Evolutionary conservation across 176 grass and related monocot species (phyloP).

Genomic region (Avena atlantica): DNA sequence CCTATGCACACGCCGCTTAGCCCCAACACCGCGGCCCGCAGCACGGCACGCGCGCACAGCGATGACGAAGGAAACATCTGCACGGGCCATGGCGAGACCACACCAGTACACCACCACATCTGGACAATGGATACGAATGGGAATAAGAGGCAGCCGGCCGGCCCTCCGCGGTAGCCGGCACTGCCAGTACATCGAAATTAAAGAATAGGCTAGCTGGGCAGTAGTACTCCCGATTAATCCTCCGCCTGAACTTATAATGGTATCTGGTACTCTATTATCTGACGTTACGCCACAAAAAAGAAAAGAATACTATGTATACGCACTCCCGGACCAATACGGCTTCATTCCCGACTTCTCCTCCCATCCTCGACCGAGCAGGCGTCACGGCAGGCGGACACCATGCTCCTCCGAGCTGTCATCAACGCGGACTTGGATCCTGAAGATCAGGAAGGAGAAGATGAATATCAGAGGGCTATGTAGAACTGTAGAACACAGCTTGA

Average conservation of each 20-base stretch:
- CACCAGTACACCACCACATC: neutral
- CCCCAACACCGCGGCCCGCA: neutral
- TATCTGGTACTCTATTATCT: conserved; percentile 24
- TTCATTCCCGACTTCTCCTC: conserved; percentile 60
- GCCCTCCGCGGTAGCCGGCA: neutral
- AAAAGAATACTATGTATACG: conserved; percentile 53
- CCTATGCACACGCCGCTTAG: conserved; percentile 26
- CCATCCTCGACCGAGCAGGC: conserved; percentile 27
- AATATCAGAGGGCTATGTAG: neutral
- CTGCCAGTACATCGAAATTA: conserved; percentile 6
- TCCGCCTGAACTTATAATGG: conserved; percentile 34
- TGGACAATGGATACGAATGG: neutral
- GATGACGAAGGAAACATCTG: neutral
- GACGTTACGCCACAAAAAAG: conserved; percentile 35
- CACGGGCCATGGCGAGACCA: neutral
- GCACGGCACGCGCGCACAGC: conserved; percentile 3
- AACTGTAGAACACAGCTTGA: neutral
- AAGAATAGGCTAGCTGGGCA: conserved; percentile 37
- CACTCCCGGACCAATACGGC: conserved; percentile 66
- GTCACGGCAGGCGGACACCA: neutral
- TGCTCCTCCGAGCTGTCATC: conserved; percentile 21
- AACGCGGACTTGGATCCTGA: conserved; percentile 33
- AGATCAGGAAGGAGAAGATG: neutral
- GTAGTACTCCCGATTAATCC: neutral
- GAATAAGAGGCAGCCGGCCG: neutral